Percentiles rank a stretch among this genome's conserved stretches.
These are phyloP conservation scores for Vaccinium darrowii DNA, from an alignment of 148 eudicot species.

Conservation along the genomic window DNA sequence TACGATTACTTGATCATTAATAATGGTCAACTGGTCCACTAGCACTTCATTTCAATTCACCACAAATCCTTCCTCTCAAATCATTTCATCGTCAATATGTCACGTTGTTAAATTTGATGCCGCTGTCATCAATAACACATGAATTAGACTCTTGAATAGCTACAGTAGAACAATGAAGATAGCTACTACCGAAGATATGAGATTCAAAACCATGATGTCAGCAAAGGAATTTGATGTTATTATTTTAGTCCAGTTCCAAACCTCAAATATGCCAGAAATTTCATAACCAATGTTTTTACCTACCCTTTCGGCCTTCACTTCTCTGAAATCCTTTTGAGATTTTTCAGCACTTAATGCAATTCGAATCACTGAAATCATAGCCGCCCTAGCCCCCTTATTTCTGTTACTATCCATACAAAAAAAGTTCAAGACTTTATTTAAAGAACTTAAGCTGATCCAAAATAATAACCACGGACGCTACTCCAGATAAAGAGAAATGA, in stretches of 20 bases:
- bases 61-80: not conserved
- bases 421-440: not conserved
- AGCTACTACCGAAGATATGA: not conserved
- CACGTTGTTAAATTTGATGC: not conserved
- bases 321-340: not conserved
- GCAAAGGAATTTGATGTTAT: not conserved
- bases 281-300: not conserved
- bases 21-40: not conserved
- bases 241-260: not conserved
- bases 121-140: not conserved
- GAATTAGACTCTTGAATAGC: not conserved
- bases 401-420: not conserved
- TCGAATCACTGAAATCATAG: not conserved
- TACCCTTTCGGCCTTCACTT: not conserved
- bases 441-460: not conserved
- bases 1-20: not conserved
- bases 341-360: not conserved
- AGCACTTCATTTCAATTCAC: not conserved
- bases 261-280: not conserved
- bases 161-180: not conserved
- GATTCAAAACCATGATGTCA: not conserved
- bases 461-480: not conserved
- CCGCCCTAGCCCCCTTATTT: not conserved
- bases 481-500: not conserved
- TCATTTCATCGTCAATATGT: not conserved